Evolutionary conservation across 148 eudicot species (phyloP).

Genomic region (Heliosperma pusillum): DNA sequence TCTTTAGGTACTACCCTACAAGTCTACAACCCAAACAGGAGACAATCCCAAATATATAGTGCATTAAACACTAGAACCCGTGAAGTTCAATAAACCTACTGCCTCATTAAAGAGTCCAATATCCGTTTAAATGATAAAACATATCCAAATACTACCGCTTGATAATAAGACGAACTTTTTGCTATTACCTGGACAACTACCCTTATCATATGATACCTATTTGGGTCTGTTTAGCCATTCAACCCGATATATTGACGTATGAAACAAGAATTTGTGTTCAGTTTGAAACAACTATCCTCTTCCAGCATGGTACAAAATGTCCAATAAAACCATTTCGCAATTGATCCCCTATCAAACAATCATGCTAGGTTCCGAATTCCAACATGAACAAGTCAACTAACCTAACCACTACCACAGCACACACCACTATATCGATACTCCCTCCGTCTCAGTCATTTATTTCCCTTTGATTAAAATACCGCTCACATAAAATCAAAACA

Average conservation of each 20-base stretch:
- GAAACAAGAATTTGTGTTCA: too few species aligned
- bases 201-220: too few species aligned
- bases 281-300: neutral
- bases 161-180: too few species aligned
- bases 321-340: neutral
- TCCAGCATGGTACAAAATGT: neutral
- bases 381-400: neutral
- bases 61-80: neutral
- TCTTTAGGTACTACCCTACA: neutral
- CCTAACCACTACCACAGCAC: neutral
- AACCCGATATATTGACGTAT: too few species aligned
- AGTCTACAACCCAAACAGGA: neutral
- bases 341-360: neutral
- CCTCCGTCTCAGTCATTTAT: neutral
- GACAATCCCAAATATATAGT: neutral
- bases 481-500: neutral
- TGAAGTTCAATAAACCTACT: neutral
- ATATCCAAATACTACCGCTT: too few species aligned
- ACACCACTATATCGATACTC: neutral
- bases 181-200: too few species aligned
- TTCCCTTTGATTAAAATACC: neutral
- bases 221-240: too few species aligned
- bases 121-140: too few species aligned
- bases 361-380: neutral
- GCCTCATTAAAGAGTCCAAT: too few species aligned